Conservation (phyloP, 2,329 filamentous ascomycete genomes). For the Talaromyces piceae region DNA sequence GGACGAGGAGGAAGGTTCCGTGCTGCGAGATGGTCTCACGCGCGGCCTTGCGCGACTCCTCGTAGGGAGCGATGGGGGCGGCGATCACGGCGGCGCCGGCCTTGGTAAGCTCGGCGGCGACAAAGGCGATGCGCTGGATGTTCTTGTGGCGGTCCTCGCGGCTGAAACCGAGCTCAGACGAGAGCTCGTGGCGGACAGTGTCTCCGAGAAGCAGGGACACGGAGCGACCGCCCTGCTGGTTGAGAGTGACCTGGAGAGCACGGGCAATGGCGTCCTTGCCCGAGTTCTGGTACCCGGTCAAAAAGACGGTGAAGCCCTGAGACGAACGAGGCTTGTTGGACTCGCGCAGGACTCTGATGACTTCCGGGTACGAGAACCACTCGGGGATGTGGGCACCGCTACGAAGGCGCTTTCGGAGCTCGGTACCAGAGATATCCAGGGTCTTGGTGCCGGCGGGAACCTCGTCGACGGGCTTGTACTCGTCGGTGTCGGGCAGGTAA, state of each 20-base stretch:
- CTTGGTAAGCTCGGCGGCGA: conserved; percentile 87
- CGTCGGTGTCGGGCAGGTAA: conserved; percentile 92
- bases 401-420: conserved; percentile 84
- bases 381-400: conserved; percentile 93
- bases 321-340: conserved; percentile 84
- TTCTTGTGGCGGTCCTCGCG: conserved; percentile 88
- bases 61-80: conserved; percentile 90
- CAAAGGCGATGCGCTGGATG: conserved; percentile 92
- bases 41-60: conserved; percentile 66
- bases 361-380: conserved; percentile 99
- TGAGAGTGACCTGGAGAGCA: conserved; percentile 91
- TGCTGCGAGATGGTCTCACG: conserved; percentile 74
- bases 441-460: conserved; percentile 78
- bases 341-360: conserved; percentile 91
- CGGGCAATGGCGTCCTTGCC: conserved; percentile 96
- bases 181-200: conserved; percentile 88
- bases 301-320: conserved; percentile 97
- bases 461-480: conserved; percentile 90
- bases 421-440: conserved; percentile 77
- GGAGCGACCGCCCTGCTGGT: conserved; percentile 93
- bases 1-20: conserved; percentile 89
- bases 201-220: conserved; percentile 93
- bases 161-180: conserved; percentile 91
- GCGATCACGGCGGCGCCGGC: conserved; percentile 92
- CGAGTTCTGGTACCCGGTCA: conserved; percentile 92